Evolutionary conservation across 768 basidiomycete genomes (phyloP).

Genomic region (Sutorius australiensis): DNA sequence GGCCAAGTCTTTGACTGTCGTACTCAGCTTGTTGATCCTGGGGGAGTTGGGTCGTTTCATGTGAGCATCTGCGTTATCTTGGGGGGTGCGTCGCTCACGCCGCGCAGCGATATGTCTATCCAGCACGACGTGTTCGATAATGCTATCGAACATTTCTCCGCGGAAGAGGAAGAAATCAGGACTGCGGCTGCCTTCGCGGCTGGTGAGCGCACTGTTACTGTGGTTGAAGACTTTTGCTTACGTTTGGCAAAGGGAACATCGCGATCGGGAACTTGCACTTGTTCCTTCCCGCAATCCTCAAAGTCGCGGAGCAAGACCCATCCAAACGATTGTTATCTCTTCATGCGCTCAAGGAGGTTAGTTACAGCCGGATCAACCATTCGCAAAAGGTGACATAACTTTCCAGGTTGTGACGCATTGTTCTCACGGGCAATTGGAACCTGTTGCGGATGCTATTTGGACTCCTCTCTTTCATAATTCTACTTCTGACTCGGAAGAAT

Average conservation of each 20-base stretch:
- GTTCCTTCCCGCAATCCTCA: conserved; percentile 83
- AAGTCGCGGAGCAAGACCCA: conserved; percentile 67
- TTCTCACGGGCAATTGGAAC: conserved; percentile 77
- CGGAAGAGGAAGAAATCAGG: conserved; percentile 81
- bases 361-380: conserved; percentile 6
- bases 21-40: conserved; percentile 81
- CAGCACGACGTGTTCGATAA: conserved; percentile 76
- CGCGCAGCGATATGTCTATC: conserved; percentile 75
- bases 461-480: conserved; percentile 88
- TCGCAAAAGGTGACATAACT: neutral
- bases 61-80: conserved; percentile 37
- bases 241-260: conserved; percentile 68
- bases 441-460: conserved; percentile 89
- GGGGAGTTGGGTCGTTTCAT: conserved; percentile 92
- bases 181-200: conserved; percentile 94
- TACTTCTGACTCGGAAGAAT: conserved; percentile 78
- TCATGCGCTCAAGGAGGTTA: conserved; percentile 89
- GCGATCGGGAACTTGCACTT: conserved; percentile 88
- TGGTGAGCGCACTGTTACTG: conserved; percentile 42
- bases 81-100: conserved; percentile 1
- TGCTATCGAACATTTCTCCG: conserved; percentile 68
- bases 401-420: conserved; percentile 86
- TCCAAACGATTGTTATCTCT: conserved; percentile 82
- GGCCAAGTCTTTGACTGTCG: conserved; percentile 61
- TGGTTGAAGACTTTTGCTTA: neutral